Conservation (phyloP, 139 green algal genomes). For the Chlamydomonas sp. region DNA sequence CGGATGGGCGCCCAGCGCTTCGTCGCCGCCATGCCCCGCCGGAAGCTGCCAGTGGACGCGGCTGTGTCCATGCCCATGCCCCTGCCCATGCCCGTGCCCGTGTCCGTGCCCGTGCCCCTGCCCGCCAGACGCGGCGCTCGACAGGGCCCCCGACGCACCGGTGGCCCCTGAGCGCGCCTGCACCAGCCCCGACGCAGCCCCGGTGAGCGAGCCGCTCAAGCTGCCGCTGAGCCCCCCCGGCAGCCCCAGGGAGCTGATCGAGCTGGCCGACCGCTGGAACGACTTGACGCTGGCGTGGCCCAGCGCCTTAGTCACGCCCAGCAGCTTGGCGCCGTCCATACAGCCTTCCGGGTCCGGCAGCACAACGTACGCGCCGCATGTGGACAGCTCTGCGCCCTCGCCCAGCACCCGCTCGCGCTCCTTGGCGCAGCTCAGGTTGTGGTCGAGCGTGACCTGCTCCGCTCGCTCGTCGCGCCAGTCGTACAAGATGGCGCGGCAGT, state of each 20-base stretch:
- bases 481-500: slow-evolving; percentile 35
- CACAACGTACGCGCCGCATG: slow-evolving; percentile 31
- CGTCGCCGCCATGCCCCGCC: too few relatives aligned
- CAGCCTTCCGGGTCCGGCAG: neutral
- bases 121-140: neutral
- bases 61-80: too few relatives aligned
- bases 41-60: too few relatives aligned
- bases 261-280: slow-evolving; percentile 10
- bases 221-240: neutral
- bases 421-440: slow-evolving; percentile 5
- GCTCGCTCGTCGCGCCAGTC: slow-evolving; percentile 23
- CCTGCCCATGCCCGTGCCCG: neutral
- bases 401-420: slow-evolving; percentile 27
- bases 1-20: too few relatives aligned
- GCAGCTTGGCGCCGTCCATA: slow-evolving; percentile 26
- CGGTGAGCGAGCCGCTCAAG: neutral
- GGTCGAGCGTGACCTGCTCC: neutral
- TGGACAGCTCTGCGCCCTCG: slow-evolving; percentile 18
- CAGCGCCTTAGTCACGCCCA: slow-evolving; percentile 33
- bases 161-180: neutral
- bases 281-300: slow-evolving; percentile 31
- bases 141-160: too few relatives aligned
- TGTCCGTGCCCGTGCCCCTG: neutral
- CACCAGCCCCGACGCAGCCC: neutral
- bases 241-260: neutral